Evolutionary conservation across 345 rosid genomes (phyloP).

Genomic region (Heritiera fomes): DNA sequence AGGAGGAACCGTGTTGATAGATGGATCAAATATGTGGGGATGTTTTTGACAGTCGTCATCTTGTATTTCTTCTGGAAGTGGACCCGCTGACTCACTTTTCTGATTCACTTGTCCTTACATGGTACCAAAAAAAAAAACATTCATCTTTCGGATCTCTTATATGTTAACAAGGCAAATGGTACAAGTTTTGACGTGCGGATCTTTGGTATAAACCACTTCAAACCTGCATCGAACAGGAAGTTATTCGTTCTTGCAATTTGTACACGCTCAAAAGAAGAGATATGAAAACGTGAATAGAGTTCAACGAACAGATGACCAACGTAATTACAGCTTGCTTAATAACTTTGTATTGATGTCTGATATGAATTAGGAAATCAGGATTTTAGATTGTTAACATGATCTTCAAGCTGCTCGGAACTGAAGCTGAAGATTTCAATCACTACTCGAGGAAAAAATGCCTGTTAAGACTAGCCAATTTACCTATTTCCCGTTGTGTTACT

Average conservation of each 20-base stretch:
- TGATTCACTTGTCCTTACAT: background rate
- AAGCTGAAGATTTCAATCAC: too few species aligned
- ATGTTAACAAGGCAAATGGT: background rate
- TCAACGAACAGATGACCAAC: too few species aligned
- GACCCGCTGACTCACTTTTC: conserved; percentile 37
- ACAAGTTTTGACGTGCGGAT: background rate
- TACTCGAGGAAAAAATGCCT: too few species aligned
- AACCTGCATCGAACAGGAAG: background rate
- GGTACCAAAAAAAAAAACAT: background rate
- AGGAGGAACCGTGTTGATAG: conserved; percentile 86
- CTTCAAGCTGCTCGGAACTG: too few species aligned
- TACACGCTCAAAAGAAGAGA: background rate
- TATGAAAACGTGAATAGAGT: background rate
- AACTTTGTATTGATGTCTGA: too few species aligned
- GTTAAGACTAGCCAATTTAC: too few species aligned
- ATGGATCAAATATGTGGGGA: conserved; percentile 86
- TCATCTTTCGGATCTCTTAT: background rate
- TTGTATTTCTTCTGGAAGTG: conserved; percentile 64
- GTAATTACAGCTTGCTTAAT: too few species aligned
- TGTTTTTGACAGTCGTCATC: conserved; percentile 57
- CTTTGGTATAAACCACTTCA: background rate
- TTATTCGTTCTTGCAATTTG: background rate
- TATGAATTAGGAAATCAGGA: too few species aligned
- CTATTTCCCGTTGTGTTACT: too few species aligned
- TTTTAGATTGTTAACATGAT: too few species aligned